Evolutionary conservation across 2,329 filamentous ascomycete species (phyloP).

Genomic region (Pseudocercospora eumusae): DNA sequence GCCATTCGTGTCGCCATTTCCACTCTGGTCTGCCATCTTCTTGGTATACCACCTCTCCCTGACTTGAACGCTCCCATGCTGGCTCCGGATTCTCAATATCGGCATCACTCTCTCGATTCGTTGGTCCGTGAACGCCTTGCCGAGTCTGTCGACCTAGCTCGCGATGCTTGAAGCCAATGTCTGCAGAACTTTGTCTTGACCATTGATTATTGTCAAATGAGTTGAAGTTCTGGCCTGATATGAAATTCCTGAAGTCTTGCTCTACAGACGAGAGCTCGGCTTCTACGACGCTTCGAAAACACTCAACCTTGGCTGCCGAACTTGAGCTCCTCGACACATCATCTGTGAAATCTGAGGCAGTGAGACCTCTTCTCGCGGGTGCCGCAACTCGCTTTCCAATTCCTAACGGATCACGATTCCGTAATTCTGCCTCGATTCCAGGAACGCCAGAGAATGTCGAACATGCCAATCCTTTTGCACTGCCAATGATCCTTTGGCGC

Average conservation of each 20-base stretch:
- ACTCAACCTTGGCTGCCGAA: background rate
- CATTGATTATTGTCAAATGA: background rate
- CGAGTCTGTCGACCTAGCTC: background rate
- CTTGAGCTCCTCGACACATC: background rate
- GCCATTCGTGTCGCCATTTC: slow-evolving; percentile 20
- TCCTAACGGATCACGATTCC: slow-evolving; percentile 7
- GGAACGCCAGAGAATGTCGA: slow-evolving; percentile 21
- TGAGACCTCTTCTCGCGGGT: slow-evolving; percentile 3
- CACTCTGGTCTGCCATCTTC: slow-evolving; percentile 17
- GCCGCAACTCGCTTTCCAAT: slow-evolving; percentile 16
- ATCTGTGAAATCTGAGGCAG: slow-evolving; percentile 10
- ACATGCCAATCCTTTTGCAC: slow-evolving; percentile 21
- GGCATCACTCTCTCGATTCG: background rate
- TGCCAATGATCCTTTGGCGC: slow-evolving; percentile 18
- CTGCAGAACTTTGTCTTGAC: background rate
- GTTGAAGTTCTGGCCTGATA: background rate
- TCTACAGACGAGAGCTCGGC: slow-evolving; percentile 10
- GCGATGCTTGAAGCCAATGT: slow-evolving; percentile 1
- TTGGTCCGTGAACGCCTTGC: background rate
- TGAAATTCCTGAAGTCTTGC: slow-evolving; percentile 15
- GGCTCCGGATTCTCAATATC: slow-evolving; percentile 5
- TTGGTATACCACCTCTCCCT: slow-evolving; percentile 18
- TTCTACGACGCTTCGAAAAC: slow-evolving; percentile 6
- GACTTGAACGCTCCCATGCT: slow-evolving; percentile 13
- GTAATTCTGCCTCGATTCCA: slow-evolving; percentile 21